Evolutionary conservation across 768 basidiomycete species (phyloP).

Genomic region (Collybia nuda): DNA sequence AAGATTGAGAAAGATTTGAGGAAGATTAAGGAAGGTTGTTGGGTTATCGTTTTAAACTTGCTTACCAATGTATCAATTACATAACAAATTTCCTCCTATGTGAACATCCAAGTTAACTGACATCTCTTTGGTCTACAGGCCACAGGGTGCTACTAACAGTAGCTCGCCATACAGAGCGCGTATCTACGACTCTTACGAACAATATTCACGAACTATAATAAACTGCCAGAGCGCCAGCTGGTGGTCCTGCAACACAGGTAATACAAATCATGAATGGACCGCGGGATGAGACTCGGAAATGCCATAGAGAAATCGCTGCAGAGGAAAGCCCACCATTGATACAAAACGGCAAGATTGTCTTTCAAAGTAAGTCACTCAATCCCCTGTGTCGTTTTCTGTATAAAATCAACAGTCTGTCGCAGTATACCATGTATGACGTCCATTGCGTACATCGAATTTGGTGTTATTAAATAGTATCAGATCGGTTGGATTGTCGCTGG

Average conservation of each 20-base stretch:
- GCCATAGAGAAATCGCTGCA: slow-evolving; percentile 38
- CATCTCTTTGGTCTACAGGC: too few species aligned
- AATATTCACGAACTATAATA: background rate
- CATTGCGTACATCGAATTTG: background rate
- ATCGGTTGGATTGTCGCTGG: slow-evolving; percentile 72
- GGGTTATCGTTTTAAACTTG: too few species aligned
- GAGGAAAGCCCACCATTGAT: slow-evolving; percentile 53
- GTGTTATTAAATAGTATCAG: slow-evolving; percentile 27
- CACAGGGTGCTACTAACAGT: too few species aligned
- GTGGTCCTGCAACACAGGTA: too few species aligned
- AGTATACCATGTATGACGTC: slow-evolving; percentile 56
- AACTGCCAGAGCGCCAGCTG: background rate
- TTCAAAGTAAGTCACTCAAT: slow-evolving; percentile 47
- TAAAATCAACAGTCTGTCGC: slow-evolving; percentile 1
- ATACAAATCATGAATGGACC: too few species aligned
- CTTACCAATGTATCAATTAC: too few species aligned
- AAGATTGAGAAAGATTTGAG: too few species aligned
- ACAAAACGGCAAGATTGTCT: slow-evolving; percentile 57
- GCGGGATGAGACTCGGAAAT: slow-evolving; percentile 12
- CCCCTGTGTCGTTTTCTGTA: background rate
- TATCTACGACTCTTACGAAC: slow-evolving; percentile 2
- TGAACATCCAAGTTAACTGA: too few species aligned
- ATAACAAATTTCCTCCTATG: too few species aligned
- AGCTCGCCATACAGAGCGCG: background rate
- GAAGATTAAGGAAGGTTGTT: too few species aligned